Evolutionary conservation across 179 eudicot genomes (phyloP), one percentile per base, ranked within the genome.

Genomic region (Silene vulgaris): DNA sequence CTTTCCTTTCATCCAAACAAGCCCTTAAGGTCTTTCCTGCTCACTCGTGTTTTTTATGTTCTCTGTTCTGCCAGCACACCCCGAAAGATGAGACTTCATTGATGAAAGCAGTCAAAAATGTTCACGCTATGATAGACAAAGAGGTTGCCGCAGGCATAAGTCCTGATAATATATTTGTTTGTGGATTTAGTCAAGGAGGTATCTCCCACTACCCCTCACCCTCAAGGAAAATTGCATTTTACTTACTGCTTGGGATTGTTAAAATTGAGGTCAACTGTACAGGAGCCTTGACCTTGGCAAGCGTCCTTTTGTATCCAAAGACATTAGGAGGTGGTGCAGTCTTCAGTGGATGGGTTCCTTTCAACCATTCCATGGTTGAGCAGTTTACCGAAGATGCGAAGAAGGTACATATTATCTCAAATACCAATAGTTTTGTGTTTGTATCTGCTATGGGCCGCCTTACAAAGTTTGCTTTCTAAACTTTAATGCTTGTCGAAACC

Each of bases 131-230:
- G 88, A 90, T 96, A 68, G 99, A 96, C 84, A 88, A 87, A 80
- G 97, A 90, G 88, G 76, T 96, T 79, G 88, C 91, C 66, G 84
- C 90, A 61, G 99, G 99, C 76, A 82, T 83, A 69, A 76, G 84
- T 80, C 99, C 99, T 45, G 88, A 83, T 7, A 96, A 93, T 74
- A 83, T 96, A 40, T 96, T 93, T 84, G 78, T 96, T 20, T 96
- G 99, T 76, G 99, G 99, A 75, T 93, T 93, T 78, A 96, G 99
- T 86, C 99, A 96, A 85, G 99, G 99, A 89, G 99, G 99, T 96
- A 82, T 61, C 65, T 65, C 28, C 14, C 61, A 11, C 72, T 37
- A 6, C 54, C 73, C 78, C n/a, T 5, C 26, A 30, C 26, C 73
- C 74, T 43, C 32, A 3, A 72, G 28, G 30, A 7, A 50, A 12